Percentiles rank a stretch among this genome's conserved stretches.
phyloP scores from a whole-genome alignment of 257 asterid genomes.

The Ilex aquifolium region DNA sequence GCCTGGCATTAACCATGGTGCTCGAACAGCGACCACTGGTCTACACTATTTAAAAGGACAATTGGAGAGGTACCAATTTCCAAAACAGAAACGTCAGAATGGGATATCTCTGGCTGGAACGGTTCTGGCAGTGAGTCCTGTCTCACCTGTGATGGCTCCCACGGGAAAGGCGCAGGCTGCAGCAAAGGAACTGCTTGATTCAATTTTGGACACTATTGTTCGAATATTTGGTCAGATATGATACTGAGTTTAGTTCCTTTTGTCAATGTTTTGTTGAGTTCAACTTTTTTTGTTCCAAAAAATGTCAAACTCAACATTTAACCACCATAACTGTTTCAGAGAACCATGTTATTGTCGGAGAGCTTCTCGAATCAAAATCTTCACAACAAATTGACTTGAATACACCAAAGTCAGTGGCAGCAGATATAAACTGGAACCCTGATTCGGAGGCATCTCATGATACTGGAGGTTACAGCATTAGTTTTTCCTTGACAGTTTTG shows the following conservation, averaged over 20 bases:
- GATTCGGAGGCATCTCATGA: constrained; percentile 75
- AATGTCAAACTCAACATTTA: not conserved
- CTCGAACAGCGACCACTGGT: constrained; percentile 55
- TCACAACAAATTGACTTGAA: constrained; percentile 80
- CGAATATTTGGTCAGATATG: constrained; percentile 69
- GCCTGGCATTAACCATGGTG: constrained; percentile 53
- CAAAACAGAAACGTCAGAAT: constrained; percentile 70
- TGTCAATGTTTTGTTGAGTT: constrained; percentile 16
- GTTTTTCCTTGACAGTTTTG: constrained; percentile 81
- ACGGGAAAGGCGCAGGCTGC: constrained; percentile 84
- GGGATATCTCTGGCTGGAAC: constrained; percentile 61
- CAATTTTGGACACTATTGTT: constrained; percentile 68
- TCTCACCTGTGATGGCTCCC: constrained; percentile 90
- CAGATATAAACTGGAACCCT: constrained; percentile 72
- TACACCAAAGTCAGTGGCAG: constrained; percentile 74
- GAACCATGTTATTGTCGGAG: constrained; percentile 98
- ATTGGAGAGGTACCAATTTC: constrained; percentile 56
- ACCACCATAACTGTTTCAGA: constrained; percentile 41
- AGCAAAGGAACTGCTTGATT: constrained; percentile 87
- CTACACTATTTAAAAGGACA: constrained; percentile 65
- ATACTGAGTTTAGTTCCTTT: constrained; percentile 15
- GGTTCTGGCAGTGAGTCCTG: constrained; percentile 79
- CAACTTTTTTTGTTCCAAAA: not conserved
- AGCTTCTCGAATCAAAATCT: constrained; percentile 87
- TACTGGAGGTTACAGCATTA: constrained; percentile 95